Evolutionary conservation across 768 basidiomycete genomes (phyloP).

Genomic region (Mycena crocata): DNA sequence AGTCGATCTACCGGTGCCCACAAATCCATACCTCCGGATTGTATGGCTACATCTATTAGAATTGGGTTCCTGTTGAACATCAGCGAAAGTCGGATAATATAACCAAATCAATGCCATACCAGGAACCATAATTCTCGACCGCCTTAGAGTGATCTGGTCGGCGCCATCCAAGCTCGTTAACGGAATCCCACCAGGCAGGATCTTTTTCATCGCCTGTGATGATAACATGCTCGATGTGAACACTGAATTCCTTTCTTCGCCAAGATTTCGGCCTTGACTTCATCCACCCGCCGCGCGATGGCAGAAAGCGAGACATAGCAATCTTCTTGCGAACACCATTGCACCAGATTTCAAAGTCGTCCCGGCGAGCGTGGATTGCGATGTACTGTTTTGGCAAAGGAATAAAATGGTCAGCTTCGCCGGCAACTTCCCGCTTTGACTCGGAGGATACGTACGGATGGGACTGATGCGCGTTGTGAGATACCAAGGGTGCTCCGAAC

Average conservation of each 20-base stretch:
- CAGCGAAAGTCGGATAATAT: neutral
- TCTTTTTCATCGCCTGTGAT: constrained; percentile 55
- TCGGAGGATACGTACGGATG: constrained; percentile 19
- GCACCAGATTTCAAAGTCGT: constrained; percentile 48
- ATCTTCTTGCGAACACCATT: constrained; percentile 37
- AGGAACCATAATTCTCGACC: constrained; percentile 41
- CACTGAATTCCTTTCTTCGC: constrained; percentile 37
- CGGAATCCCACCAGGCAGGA: constrained; percentile 47
- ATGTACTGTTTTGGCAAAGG: too few species aligned
- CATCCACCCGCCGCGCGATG: constrained; percentile 43
- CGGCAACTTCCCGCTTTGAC: too few species aligned
- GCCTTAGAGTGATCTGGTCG: constrained; percentile 45
- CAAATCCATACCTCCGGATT: constrained; percentile 59
- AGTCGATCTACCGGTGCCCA: constrained; percentile 61
- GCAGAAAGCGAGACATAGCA: constrained; percentile 47
- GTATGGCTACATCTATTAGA: constrained; percentile 61
- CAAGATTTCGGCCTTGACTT: constrained; percentile 44
- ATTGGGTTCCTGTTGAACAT: constrained; percentile 39
- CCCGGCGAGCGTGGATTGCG: constrained; percentile 48
- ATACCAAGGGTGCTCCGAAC: constrained; percentile 38
- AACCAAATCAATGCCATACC: constrained; percentile 37
- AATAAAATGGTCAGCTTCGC: too few species aligned
- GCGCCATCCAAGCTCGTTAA: constrained; percentile 44
- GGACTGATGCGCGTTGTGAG: constrained; percentile 33
- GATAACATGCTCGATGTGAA: constrained; percentile 46